Evolutionary conservation across 495 filamentous ascomycete species (phyloP), one percentile per base, ranked within the genome.

Genomic region (Friedmanniomyces simplex): DNA sequence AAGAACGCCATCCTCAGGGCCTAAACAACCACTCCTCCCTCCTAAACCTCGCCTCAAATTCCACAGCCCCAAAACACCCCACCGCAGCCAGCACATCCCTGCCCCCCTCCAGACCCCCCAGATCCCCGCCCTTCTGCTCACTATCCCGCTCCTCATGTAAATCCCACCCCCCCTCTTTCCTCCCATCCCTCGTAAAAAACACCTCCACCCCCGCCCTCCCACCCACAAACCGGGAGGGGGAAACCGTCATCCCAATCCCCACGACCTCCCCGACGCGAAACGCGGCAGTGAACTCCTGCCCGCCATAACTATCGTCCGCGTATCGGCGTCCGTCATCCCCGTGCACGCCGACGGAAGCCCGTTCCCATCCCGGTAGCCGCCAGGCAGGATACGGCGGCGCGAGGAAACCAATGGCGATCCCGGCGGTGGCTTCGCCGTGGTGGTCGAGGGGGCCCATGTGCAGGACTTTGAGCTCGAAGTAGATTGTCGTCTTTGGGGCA

Each of bases 321-420:
- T 87, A 97, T 61, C 81, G 78, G 63, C 87, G 82, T 12, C 91
- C 91, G 68, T 97, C 91, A 67, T 97, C 91, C 2, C 87, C 86
- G 63, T 95, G 93, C 12, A 96, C 83, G 7, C 79, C 91, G n/a
- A 96, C 65, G 46, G 83, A 87, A 1, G 80, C 90, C 28, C 91
- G 75, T 66, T 97, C 84, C 91, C 91, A 96, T 1, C 91, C 91
- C 0, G 91, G 91, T 54, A 93, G 79, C 42, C 91, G 80, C 78
- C 89, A 96, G 0, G 79, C 76, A 0, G 91, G 91, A 69, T 95
- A 96, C 20, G 91, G 91, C 48, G 83, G 79, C 0, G 86, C 89
- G 1, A 74, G 73, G 70, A 83, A 95, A 4, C 91, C 91, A 10
- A 97, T 69, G 0, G 88, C 83, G 13, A 96, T 69, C 10, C 81